Conservation (phyloP, 2,329 filamentous ascomycete species). For the Phoma sp. region DNA sequence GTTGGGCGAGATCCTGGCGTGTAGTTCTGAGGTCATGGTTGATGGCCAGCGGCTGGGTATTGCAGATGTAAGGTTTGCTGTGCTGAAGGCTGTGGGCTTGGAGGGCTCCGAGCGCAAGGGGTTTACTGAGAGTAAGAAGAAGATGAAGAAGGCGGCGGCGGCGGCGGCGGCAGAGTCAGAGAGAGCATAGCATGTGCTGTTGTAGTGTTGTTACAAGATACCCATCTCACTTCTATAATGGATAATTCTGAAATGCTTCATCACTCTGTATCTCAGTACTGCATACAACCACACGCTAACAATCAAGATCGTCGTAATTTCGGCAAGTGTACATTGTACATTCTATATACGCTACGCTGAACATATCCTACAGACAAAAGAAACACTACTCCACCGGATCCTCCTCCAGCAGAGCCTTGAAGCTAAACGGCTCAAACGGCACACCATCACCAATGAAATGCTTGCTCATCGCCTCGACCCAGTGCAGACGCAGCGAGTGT, state of each 20-base stretch:
- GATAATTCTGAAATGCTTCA: too few relatives aligned
- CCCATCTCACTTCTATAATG: too few relatives aligned
- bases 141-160: not conserved
- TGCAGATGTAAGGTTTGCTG: slow-evolving; percentile 68
- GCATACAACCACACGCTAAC: too few relatives aligned
- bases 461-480: slow-evolving; percentile 98
- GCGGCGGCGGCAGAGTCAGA: not conserved
- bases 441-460: slow-evolving; percentile 91
- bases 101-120: slow-evolving; percentile 19
- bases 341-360: slow-evolving; percentile 25
- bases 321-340: slow-evolving; percentile 17
- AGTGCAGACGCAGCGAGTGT: slow-evolving; percentile 88
- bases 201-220: not conserved
- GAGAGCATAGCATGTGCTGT: not conserved
- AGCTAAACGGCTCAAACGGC: slow-evolving; percentile 88
- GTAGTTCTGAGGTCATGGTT: slow-evolving; percentile 60
- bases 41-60: slow-evolving; percentile 63
- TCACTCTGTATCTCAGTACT: too few relatives aligned
- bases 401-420: slow-evolving; percentile 83
- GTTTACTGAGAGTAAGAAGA: slow-evolving; percentile 12
- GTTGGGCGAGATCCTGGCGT: slow-evolving; percentile 67
- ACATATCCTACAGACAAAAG: slow-evolving; percentile 25
- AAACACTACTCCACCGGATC: slow-evolving; percentile 58
- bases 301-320: too few relatives aligned
- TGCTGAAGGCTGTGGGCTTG: slow-evolving; percentile 62